phyloP scores from a whole-genome alignment of 208 protist genomes.

The Plasmodiophora brassicae region DNA sequence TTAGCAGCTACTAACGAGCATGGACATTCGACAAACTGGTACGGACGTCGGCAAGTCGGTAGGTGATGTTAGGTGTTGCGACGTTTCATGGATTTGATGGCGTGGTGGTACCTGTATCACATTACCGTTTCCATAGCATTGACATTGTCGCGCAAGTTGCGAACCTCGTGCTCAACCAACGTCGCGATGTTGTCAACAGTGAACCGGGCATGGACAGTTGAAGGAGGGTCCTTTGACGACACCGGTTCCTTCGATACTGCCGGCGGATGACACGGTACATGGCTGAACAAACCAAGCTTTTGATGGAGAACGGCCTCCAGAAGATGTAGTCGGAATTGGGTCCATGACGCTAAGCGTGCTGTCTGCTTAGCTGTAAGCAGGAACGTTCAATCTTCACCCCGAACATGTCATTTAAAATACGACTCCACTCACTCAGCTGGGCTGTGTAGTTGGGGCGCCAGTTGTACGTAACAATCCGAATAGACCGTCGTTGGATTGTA shows the following conservation, averaged over 20 bases:
- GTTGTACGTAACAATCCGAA: not conserved
- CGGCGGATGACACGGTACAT: not conserved
- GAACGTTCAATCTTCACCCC: not conserved
- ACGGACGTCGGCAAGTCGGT: too few relatives aligned
- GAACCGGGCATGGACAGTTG: not conserved
- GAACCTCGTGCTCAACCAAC: not conserved
- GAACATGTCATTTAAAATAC: not conserved
- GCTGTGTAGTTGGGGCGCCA: not conserved
- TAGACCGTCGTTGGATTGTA: not conserved
- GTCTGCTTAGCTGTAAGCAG: not conserved
- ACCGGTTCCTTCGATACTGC: not conserved
- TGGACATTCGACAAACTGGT: too few relatives aligned
- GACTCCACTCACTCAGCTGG: not conserved
- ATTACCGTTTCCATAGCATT: too few relatives aligned
- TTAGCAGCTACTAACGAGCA: too few relatives aligned
- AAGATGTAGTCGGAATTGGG: not conserved
- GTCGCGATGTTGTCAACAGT: not conserved
- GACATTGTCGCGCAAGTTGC: too few relatives aligned
- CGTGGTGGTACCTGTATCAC: too few relatives aligned
- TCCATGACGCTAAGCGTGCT: not conserved
- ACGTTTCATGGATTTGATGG: too few relatives aligned
- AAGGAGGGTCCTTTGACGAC: not conserved
- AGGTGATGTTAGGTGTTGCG: too few relatives aligned
- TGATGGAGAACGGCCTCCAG: constrained; percentile 7
- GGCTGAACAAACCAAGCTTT: not conserved